phyloP scores from a whole-genome alignment of 1,139 yeast species.

The Scheffersomyces titani region DNA sequence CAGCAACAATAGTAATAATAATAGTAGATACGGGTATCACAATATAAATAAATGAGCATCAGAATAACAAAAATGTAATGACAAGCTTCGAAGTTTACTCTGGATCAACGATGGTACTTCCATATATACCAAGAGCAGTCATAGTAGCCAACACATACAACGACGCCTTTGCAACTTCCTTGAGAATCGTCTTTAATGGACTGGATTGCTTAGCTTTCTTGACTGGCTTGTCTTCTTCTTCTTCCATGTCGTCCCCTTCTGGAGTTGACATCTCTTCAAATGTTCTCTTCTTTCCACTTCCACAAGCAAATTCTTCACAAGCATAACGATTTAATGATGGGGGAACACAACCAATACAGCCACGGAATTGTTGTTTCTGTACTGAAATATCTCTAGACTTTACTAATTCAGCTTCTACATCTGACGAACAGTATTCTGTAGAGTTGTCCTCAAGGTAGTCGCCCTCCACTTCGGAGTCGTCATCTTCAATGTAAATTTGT shows the following conservation, averaged over 20 bases:
- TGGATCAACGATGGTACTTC: slow-evolving; percentile 16
- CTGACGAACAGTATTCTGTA: neutral
- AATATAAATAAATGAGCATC: neutral
- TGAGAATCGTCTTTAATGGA: slow-evolving; percentile 21
- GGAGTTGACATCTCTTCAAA: neutral
- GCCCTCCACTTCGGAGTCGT: neutral
- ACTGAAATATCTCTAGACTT: neutral
- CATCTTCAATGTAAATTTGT: neutral
- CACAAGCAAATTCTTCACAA: neutral
- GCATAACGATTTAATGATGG: neutral
- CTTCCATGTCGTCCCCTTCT: slow-evolving; percentile 5
- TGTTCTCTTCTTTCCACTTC: neutral
- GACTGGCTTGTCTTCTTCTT: slow-evolving; percentile 1
- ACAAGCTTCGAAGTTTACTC: neutral
- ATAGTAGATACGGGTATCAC: neutral
- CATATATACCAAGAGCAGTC: slow-evolving; percentile 42
- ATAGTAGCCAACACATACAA: slow-evolving; percentile 37
- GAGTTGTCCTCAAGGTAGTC: neutral
- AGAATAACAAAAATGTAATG: neutral
- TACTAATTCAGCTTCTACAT: neutral
- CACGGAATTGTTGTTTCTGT: neutral
- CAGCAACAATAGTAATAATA: neutral
- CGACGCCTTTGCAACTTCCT: slow-evolving; percentile 38
- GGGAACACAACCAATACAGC: neutral
- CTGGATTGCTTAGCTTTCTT: slow-evolving; percentile 4